phyloP scores from a whole-genome alignment of 2,329 filamentous ascomycete genomes.

The Colletotrichum sp. region DNA sequence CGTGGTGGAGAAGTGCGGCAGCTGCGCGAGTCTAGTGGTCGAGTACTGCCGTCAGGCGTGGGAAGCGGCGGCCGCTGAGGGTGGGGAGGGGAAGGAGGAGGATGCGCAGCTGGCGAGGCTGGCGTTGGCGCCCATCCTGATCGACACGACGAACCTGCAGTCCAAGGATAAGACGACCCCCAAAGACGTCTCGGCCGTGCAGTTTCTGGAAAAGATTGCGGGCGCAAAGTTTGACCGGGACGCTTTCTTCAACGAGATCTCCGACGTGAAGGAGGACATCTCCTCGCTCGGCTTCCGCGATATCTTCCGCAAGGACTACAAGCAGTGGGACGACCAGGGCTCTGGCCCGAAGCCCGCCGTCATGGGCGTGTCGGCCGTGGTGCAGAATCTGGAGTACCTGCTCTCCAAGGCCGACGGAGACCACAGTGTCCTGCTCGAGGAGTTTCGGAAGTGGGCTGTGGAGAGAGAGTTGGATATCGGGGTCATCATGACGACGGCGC shows the following conservation, averaged over 20 bases:
- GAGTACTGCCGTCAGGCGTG: constrained; percentile 63
- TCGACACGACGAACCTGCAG: constrained; percentile 73
- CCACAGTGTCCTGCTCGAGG: constrained; percentile 48
- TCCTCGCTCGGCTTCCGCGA: constrained; percentile 65
- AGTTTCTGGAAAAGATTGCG: constrained; percentile 56
- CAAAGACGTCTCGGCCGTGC: constrained; percentile 62
- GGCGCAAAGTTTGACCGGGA: constrained; percentile 53
- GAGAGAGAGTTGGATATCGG: constrained; percentile 67
- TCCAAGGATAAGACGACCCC: constrained; percentile 69
- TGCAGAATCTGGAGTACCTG: constrained; percentile 68
- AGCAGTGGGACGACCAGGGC: constrained; percentile 70
- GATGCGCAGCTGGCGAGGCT: constrained; percentile 70
- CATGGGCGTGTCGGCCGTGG: constrained; percentile 69
- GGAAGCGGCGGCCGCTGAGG: constrained; percentile 44
- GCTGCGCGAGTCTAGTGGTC: constrained; percentile 74
- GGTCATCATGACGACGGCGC: constrained; percentile 73
- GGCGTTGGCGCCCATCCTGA: constrained; percentile 72
- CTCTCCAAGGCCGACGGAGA: constrained; percentile 52
- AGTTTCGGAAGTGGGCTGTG: constrained; percentile 57
- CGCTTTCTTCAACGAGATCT: constrained; percentile 64
- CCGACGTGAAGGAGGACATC: constrained; percentile 71
- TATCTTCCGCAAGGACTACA: constrained; percentile 83
- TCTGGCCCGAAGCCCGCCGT: constrained; percentile 33
- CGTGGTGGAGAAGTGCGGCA: constrained; percentile 71
- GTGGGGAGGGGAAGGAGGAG: constrained; percentile 25